Evolutionary conservation across 2,329 filamentous ascomycete species (phyloP).

Genomic region (Capronia americana): DNA sequence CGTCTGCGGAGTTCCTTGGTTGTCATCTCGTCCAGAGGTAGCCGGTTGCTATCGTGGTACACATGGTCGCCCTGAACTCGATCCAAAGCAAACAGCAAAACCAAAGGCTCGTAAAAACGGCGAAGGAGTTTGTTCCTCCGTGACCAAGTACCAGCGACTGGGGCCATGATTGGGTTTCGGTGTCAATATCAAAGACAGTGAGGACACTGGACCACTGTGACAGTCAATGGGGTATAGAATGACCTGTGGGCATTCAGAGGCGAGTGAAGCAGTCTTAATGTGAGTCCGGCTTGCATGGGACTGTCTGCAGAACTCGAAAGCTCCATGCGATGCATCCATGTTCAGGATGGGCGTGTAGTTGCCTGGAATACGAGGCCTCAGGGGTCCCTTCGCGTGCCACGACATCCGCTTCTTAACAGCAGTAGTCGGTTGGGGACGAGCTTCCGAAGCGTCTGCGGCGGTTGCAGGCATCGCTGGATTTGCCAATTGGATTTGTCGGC

Average conservation of each 20-base stretch:
- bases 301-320: background rate
- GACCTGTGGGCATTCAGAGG: background rate
- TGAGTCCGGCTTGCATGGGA: background rate
- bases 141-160: background rate
- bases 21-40: slow-evolving; percentile 20
- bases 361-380: background rate
- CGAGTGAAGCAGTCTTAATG: background rate
- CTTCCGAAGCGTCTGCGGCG: too few species aligned
- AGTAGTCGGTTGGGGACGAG: too few species aligned
- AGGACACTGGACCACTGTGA: background rate
- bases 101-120: slow-evolving; percentile 50
- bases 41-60: background rate
- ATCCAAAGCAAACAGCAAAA: slow-evolving; percentile 45
- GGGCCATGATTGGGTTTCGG: background rate
- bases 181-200: background rate
- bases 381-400: background rate
- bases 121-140: slow-evolving; percentile 27
- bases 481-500: too few species aligned
- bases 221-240: background rate
- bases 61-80: slow-evolving; percentile 43
- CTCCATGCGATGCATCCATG: background rate
- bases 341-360: background rate
- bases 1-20: slow-evolving; percentile 26
- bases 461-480: too few species aligned
- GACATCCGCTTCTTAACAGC: too few species aligned